phyloP scores from a whole-genome alignment of 148 eudicot species.

The Rhododendron ovatum region DNA sequence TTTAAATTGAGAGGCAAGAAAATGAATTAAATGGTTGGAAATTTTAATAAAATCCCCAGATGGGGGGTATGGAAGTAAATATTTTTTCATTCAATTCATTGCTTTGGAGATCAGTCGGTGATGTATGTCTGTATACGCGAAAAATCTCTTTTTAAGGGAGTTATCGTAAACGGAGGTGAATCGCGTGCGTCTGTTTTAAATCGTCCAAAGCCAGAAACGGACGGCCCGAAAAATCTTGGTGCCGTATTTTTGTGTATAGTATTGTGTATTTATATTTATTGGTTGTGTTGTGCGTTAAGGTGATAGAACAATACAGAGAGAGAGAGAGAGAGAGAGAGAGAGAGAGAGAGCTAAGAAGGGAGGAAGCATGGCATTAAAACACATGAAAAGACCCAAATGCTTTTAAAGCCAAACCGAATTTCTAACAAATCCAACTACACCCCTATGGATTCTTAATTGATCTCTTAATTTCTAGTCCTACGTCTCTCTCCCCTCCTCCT shows the following conservation, averaged over 20 bases:
- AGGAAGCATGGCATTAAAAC: slow-evolving; percentile 2
- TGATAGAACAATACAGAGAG: not conserved
- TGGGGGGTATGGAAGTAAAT: slow-evolving; percentile 31
- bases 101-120: slow-evolving; percentile 26
- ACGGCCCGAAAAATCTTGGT: no score
- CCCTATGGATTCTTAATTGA: slow-evolving; percentile 21
- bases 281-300: not conserved
- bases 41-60: slow-evolving; percentile 19
- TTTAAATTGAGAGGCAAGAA: slow-evolving; percentile 18
- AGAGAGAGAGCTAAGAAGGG: no score
- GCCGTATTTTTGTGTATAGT: no score
- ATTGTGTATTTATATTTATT: no score
- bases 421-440: slow-evolving; percentile 46
- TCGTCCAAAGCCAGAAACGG: no score
- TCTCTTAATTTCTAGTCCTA: slow-evolving; percentile 1
- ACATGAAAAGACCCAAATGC: slow-evolving; percentile 27
- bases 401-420: slow-evolving; percentile 45
- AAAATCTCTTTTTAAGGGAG: no score
- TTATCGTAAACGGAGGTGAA: no score
- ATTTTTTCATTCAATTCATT: slow-evolving; percentile 39
- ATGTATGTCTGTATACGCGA: not conserved
- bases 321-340: no score
- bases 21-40: slow-evolving; percentile 30
- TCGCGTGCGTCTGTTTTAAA: no score
- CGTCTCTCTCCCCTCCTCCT: not conserved